These are phyloP conservation scores for Trichoderma sp. DNA, from an alignment of 2,329 filamentous ascomycete genomes.

Conservation along the genomic window DNA sequence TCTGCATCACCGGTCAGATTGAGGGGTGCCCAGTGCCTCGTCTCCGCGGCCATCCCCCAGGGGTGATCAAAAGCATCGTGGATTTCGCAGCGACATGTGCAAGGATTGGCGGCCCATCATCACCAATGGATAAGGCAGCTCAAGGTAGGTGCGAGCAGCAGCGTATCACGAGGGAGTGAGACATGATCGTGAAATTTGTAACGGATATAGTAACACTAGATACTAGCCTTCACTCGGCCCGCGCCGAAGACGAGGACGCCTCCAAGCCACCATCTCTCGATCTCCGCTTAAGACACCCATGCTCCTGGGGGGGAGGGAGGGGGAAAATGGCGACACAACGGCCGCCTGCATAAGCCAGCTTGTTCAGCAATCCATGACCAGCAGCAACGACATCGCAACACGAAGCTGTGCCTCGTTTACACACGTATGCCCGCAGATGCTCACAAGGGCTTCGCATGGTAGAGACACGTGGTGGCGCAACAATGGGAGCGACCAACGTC, in stretches of 20 bases:
- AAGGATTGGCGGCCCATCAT: background rate
- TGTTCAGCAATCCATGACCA: background rate
- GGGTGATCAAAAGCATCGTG: background rate
- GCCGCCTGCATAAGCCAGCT: background rate
- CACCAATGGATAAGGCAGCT: background rate
- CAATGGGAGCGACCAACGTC: conserved; percentile 8
- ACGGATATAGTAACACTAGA: background rate
- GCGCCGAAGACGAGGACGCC: conserved; percentile 1
- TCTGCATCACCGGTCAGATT: background rate
- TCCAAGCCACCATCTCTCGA: background rate
- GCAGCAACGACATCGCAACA: background rate
- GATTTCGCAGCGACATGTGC: no score
- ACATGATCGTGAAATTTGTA: background rate
- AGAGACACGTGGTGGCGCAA: conserved; percentile 23
- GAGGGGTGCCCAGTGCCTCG: background rate
- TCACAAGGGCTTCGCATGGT: background rate
- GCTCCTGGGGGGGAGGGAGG: background rate
- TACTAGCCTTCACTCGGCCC: conserved; percentile 11
- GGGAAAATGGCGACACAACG: background rate
- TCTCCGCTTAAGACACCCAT: background rate
- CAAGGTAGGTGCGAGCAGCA: background rate
- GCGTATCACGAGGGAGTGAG: background rate
- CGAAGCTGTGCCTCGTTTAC: background rate
- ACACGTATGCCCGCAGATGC: background rate
- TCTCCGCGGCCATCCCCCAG: no score